Conservation (phyloP, 2,329 filamentous ascomycete genomes). For the Didymella sp. region DNA sequence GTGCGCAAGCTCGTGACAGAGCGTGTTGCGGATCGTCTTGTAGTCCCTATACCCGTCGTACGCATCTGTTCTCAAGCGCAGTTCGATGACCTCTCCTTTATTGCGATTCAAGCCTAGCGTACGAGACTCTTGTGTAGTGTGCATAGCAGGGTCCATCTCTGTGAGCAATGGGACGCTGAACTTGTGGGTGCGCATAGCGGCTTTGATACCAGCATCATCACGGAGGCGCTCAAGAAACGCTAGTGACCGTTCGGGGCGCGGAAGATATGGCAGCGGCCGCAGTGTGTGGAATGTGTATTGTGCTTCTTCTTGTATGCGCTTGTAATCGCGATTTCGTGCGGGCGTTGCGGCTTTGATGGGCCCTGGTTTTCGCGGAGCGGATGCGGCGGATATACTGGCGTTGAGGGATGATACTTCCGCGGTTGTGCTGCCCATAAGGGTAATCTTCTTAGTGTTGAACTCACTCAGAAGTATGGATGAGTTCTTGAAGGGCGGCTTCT, state of each 20-base stretch:
- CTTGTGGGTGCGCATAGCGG: constrained; percentile 81
- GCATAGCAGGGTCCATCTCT: constrained; percentile 89
- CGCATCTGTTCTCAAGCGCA: constrained; percentile 88
- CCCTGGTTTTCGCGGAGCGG: constrained; percentile 49
- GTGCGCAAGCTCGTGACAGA: constrained; percentile 95
- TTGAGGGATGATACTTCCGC: constrained; percentile 65
- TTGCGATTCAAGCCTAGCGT: constrained; percentile 90
- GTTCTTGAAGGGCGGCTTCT: constrained; percentile 70
- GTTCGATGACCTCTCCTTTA: constrained; percentile 84
- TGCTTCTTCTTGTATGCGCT: constrained; percentile 62
- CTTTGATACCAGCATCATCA: constrained; percentile 83
- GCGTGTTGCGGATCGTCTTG: constrained; percentile 84
- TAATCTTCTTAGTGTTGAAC: constrained; percentile 66
- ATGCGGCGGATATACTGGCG: constrained; percentile 48
- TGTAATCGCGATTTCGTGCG: constrained; percentile 53
- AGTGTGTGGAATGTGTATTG: constrained; percentile 84
- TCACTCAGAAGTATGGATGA: constrained; percentile 58
- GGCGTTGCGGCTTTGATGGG: constrained; percentile 52
- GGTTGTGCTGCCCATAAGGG: constrained; percentile 68
- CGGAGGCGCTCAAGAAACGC: constrained; percentile 77
- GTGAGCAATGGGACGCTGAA: constrained; percentile 87
- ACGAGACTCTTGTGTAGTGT: constrained; percentile 82
- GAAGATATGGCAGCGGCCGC: constrained; percentile 77
- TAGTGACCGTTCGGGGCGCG: constrained; percentile 73
- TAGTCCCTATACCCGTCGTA: constrained; percentile 96